Evolutionary conservation across 352 stramenopile species (phyloP).

Genomic region (Pythium apleroticum): DNA sequence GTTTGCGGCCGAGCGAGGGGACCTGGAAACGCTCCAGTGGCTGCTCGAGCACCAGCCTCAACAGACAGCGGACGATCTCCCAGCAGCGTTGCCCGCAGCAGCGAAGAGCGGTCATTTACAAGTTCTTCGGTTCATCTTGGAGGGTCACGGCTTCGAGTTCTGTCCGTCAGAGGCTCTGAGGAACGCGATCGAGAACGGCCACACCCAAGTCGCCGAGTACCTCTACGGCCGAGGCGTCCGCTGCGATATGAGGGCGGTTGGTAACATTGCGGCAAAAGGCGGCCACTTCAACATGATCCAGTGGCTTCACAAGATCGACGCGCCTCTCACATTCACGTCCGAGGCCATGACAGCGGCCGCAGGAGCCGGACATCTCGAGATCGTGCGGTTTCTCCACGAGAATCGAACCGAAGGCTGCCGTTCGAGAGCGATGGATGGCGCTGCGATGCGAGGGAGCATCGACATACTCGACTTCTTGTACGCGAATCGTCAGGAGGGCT

Average conservation of each 20-base stretch:
- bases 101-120: not conserved
- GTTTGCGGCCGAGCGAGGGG: conserved; percentile 1
- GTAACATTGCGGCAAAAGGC: not conserved
- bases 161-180: conserved; percentile 7
- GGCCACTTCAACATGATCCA: conserved; percentile 6
- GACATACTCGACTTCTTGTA: conserved; percentile 6
- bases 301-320: conserved; percentile 6
- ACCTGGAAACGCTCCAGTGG: conserved; percentile 8
- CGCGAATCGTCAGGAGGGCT: conserved; percentile 9
- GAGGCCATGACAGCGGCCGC: conserved; percentile 13
- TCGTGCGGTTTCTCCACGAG: conserved; percentile 17
- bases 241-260: not conserved
- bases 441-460: conserved; percentile 6
- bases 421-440: conserved; percentile 12
- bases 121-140: not conserved
- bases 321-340: conserved; percentile 4
- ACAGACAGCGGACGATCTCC: not conserved
- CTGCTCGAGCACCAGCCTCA: not conserved
- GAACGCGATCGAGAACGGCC: conserved; percentile 5
- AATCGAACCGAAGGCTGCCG: conserved; percentile 12
- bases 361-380: conserved; percentile 3
- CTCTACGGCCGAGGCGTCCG: conserved; percentile 4
- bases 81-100: not conserved
- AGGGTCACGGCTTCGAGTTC: not conserved
- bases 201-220: not conserved